phyloP scores from a whole-genome alignment of 169 alveolate genomes.

The Theileria luwenshuni region DNA sequence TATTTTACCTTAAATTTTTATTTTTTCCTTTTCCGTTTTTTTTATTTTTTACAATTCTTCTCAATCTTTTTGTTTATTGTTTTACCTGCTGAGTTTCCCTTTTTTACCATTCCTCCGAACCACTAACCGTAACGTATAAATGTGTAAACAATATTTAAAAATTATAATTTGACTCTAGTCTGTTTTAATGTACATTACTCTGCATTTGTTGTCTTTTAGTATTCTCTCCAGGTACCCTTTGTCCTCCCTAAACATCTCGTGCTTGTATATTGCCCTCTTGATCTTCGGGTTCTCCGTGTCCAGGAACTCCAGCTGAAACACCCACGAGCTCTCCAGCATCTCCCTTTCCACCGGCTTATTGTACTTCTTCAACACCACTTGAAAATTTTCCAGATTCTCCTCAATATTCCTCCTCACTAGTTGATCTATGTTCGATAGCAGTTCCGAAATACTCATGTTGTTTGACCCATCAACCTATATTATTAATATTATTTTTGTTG shows the following conservation, averaged over 20 bases:
- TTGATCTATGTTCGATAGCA: slow-evolving; percentile 36
- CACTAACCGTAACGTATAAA: too few species aligned
- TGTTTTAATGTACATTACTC: slow-evolving; percentile 43
- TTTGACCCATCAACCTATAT: slow-evolving; percentile 32
- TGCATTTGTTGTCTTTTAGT: slow-evolving; percentile 24
- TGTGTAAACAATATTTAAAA: too few species aligned
- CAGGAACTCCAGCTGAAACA: slow-evolving; percentile 61
- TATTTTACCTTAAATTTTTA: not conserved
- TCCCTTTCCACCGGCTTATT: slow-evolving; percentile 32
- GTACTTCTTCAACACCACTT: slow-evolving; percentile 24
- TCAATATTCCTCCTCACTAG: slow-evolving; percentile 17
- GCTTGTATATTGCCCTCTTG: slow-evolving; percentile 39
- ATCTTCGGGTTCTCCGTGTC: slow-evolving; percentile 54
- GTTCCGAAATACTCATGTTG: slow-evolving; percentile 45
- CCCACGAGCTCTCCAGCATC: slow-evolving; percentile 34
- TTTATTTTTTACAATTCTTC: not conserved
- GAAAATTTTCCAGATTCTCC: slow-evolving; percentile 2
- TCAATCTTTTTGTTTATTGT: not conserved
- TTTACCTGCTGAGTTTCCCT: not conserved
- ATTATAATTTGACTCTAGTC: not conserved
- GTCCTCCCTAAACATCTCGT: not conserved
- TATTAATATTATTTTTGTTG: too few species aligned
- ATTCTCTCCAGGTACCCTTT: not conserved
- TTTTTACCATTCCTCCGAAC: too few species aligned
- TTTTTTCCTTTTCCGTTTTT: not conserved